These are phyloP conservation scores for Trichoderma brevicompactum DNA, from an alignment of 2,329 filamentous ascomycete genomes.

Conservation along the genomic window DNA sequence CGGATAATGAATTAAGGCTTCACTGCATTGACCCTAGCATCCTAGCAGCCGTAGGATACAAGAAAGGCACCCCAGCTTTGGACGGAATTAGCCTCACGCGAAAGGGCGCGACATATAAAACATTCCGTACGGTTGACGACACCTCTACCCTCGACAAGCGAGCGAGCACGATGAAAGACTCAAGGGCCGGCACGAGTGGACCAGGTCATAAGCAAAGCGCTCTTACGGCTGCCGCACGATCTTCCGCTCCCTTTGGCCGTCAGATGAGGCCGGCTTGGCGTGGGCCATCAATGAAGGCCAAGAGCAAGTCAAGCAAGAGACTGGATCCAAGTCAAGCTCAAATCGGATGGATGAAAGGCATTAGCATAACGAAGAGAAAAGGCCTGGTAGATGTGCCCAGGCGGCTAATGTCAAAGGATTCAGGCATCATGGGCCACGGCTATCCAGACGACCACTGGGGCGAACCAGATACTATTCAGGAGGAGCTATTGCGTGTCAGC, in stretches of 20 bases:
- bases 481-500: slow-evolving; percentile 66
- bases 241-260: slow-evolving; percentile 38
- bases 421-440: slow-evolving; percentile 55
- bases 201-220: slow-evolving; percentile 50
- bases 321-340: slow-evolving; percentile 58
- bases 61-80: slow-evolving; percentile 67
- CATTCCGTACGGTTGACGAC: slow-evolving; percentile 75
- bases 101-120: slow-evolving; percentile 83
- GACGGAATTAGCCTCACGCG: slow-evolving; percentile 74
- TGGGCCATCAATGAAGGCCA: slow-evolving; percentile 63
- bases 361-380: slow-evolving; percentile 64
- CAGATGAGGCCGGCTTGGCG: slow-evolving; percentile 52
- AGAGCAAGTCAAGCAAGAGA: slow-evolving; percentile 47
- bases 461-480: slow-evolving; percentile 65
- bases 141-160: slow-evolving; percentile 61
- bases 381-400: slow-evolving; percentile 44
- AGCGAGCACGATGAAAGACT: slow-evolving; percentile 64
- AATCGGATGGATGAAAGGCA: slow-evolving; percentile 72
- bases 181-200: slow-evolving; percentile 52
- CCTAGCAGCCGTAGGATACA: slow-evolving; percentile 71
- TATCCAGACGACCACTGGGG: slow-evolving; percentile 63
- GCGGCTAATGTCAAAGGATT: slow-evolving; percentile 57
- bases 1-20: slow-evolving; percentile 79
- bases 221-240: slow-evolving; percentile 51
- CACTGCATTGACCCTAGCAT: slow-evolving; percentile 71